Evolutionary conservation across 352 stramenopile species (phyloP), one percentile per base, ranked within the genome.

Genomic region (Halophytophthora batemanensis): DNA sequence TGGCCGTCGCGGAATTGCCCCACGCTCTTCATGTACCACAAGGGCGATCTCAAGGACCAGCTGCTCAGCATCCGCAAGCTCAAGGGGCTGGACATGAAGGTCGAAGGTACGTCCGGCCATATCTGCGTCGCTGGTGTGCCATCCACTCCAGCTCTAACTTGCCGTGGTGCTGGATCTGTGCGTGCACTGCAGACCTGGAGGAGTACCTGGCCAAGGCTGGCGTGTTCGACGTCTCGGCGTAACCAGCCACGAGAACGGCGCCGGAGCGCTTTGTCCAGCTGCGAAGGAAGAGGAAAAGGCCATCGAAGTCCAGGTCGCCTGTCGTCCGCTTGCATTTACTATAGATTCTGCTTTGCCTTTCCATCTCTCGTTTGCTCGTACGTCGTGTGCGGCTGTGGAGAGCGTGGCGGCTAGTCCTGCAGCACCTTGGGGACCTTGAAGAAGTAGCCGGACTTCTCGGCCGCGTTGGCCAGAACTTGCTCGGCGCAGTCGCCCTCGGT

Each of bases 11-110:
- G 74, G 43, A 97, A 97, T 72, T 89, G 94, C 59, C 91, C 91
- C 23, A 96, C 90, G 40, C 71, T 98, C 25, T 97, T 98, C 63
- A 87, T 97, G 73, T 97, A 98, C 73, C 71, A 92, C 51, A 85
- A 97, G 47, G 87, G 87, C 11, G 58, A 70, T 18, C 75, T 98
- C 17, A 71, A 89, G 72, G 95, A 90, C 56, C 90, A 98, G 61
- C 60, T 97, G 37, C 65, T 97, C 36, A 76, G 83, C 35, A 88
- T 96, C 44, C 84, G 77, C 52, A 92, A 95, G 64, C 76, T 97
- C 31, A 87, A 86, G 14, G 91, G 88, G 25, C 64, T 91, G 28
- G 67, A 92, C 56, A 96, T 93, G 72, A 90, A 90, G 54, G 68
- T 90, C 19, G 74, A 92, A 79, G 79, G 76, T 91, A 64, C 29